phyloP scores from a whole-genome alignment of 202 grass and related monocot genomes.

The Bolboschoenoplectus hybrid region DNA sequence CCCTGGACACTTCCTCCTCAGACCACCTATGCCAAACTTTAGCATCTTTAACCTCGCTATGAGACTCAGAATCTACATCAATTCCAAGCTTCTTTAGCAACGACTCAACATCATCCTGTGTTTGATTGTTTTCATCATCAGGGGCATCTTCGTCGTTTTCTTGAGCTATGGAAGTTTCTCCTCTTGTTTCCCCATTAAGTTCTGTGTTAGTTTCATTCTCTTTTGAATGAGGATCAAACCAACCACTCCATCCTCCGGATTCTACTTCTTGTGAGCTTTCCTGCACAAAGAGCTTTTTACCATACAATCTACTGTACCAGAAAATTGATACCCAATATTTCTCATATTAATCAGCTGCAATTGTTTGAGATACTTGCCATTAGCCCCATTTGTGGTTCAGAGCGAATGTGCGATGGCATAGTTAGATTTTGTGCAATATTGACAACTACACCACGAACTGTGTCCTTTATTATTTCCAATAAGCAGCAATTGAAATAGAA shows the following conservation, averaged over 20 bases:
- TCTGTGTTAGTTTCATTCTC: conserved; percentile 40
- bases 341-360: background rate
- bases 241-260: conserved; percentile 82
- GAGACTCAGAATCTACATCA: conserved; percentile 72
- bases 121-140: conserved; percentile 58
- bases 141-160: conserved; percentile 54
- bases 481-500: conserved; percentile 12
- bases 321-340: background rate
- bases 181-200: conserved; percentile 36
- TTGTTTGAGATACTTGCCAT: conserved; percentile 2
- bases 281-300: conserved; percentile 42
- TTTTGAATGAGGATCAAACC: conserved; percentile 76
- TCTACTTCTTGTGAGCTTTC: conserved; percentile 66
- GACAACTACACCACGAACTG: background rate
- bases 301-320: background rate
- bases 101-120: conserved; percentile 75
- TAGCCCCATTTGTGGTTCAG: background rate
- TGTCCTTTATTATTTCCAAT: background rate
- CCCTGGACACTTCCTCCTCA: conserved; percentile 69
- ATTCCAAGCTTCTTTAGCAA: conserved; percentile 94
- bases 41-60: conserved; percentile 88
- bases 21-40: conserved; percentile 96
- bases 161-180: conserved; percentile 44
- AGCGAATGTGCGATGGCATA: background rate
- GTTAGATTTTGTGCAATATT: background rate